These are phyloP conservation scores for Aspergillus brasiliensis DNA, from an alignment of 2,329 filamentous ascomycete species.

Conservation along the genomic window DNA sequence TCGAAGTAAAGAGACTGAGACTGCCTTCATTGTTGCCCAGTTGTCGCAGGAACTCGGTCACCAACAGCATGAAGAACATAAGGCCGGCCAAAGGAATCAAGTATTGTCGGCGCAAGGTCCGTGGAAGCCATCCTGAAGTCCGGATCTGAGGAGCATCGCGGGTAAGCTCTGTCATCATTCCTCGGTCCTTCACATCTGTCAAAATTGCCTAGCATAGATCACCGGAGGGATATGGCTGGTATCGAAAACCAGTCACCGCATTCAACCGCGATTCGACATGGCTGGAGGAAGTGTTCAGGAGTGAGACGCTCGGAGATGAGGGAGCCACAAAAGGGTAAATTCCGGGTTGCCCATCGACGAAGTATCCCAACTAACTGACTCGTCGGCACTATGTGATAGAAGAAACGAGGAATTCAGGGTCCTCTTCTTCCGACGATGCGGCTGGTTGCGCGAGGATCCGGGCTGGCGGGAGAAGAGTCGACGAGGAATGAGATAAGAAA, in stretches of 20 bases:
- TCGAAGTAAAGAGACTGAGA: slow-evolving; percentile 4
- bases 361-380: background rate
- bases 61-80: slow-evolving; percentile 4
- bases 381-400: background rate
- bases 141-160: slow-evolving; percentile 1
- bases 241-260: background rate
- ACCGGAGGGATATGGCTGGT: background rate
- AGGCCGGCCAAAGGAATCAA: slow-evolving; percentile 4
- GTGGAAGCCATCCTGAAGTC: slow-evolving; percentile 10
- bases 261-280: background rate
- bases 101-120: slow-evolving; percentile 8
- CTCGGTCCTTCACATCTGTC: background rate
- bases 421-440: background rate
- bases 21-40: slow-evolving; percentile 6
- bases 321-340: background rate
- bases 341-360: background rate
- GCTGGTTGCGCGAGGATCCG: background rate
- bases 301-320: background rate
- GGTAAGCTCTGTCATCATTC: background rate
- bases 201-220: background rate
- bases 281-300: background rate
- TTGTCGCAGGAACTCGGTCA: slow-evolving; percentile 3
- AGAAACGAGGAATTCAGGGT: background rate
- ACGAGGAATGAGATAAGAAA: slow-evolving; percentile 1
- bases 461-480: background rate